phyloP scores from a whole-genome alignment of 768 basidiomycete species.

The Phlebiopsis flavidoalba region DNA sequence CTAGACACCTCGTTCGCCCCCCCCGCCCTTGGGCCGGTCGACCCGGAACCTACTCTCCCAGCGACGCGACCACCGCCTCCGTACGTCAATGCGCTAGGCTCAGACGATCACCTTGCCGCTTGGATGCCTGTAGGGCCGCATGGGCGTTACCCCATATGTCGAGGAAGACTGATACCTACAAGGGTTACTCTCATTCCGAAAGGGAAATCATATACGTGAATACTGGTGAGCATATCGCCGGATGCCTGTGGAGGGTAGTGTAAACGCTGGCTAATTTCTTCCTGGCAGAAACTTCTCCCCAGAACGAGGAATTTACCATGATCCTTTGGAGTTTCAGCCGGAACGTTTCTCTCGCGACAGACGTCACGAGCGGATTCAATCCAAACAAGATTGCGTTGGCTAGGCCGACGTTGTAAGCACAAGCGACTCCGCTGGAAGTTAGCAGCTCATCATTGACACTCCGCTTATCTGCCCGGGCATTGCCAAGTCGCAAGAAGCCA shows the following conservation, averaged over 20 bases:
- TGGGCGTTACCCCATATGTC: conserved; percentile 5
- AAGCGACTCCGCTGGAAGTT: too few relatives aligned
- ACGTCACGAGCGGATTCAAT: conserved; percentile 16
- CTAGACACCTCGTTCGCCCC: too few relatives aligned
- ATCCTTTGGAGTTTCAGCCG: conserved; percentile 18
- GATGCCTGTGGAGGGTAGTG: neutral
- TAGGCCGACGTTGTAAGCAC: conserved; percentile 23
- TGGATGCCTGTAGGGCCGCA: conserved; percentile 16
- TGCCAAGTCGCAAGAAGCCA: conserved; percentile 4
- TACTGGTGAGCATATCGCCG: conserved; percentile 4
- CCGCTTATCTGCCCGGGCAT: conserved; percentile 14
- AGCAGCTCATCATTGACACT: too few relatives aligned
- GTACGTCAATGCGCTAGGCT: conserved; percentile 19
- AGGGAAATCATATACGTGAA: conserved; percentile 17
- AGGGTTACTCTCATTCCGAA: conserved; percentile 24
- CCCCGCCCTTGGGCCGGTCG: too few relatives aligned
- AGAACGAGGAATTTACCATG: conserved; percentile 15
- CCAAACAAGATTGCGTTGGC: conserved; percentile 22
- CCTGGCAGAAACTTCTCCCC: conserved; percentile 16
- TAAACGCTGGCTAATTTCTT: neutral
- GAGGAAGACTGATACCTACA: conserved; percentile 21
- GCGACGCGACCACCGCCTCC: conserved; percentile 15
- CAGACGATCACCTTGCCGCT: conserved; percentile 18
- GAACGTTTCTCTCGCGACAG: conserved; percentile 19
- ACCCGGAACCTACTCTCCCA: conserved; percentile 8